Evolutionary conservation across 129 eudicot genomes (phyloP), one percentile per base, ranked within the genome.

Genomic region (Flaveria robusta): DNA sequence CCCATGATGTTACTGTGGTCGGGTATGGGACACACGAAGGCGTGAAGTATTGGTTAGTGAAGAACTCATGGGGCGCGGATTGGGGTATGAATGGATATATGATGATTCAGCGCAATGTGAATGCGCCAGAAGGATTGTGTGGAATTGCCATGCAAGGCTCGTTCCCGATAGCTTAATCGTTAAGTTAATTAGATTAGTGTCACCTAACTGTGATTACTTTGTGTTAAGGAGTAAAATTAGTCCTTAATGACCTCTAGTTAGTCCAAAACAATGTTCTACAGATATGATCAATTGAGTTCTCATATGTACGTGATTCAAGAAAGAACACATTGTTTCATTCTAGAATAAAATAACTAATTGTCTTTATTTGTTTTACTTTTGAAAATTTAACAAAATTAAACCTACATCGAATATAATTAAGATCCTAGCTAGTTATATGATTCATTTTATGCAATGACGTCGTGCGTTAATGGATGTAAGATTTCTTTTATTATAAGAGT

Each of bases 81-180:
- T 88, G 96, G 98, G 96, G 98, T 55, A 90, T 88, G 63, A 81
- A 77, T 62, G 92, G 96, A 8, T 92, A 89, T 74, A 83, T 90
- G 0, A 87, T 90, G 80, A 87, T 92, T 87, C 71, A 84, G 58
- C 78, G 94, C 1, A 89, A 87, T 7, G 41, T 83, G 19, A 39
- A 65, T 6, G 84, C 80, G 26, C 66, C 83, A 29, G 88, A 88
- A 59, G 96, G 98, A 50, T 68, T 78, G 3, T 90, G 98, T 74
- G 98, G 98, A 15, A 89, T 92, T 29, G 96, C 98, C 20, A 90
- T 83, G 92, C 68, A 77, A 66, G 84, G 92, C 5, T 81, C 89
- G 0, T 92, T 90, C 79, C 98, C 94, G 0, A 80, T 86, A 14
- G 71, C 86, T 66, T 77, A 66, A 74, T 63, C 6, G 20, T 29